These are phyloP conservation scores for Claviceps sp. DNA, from an alignment of 2,329 filamentous ascomycete species.

Conservation along the genomic window DNA sequence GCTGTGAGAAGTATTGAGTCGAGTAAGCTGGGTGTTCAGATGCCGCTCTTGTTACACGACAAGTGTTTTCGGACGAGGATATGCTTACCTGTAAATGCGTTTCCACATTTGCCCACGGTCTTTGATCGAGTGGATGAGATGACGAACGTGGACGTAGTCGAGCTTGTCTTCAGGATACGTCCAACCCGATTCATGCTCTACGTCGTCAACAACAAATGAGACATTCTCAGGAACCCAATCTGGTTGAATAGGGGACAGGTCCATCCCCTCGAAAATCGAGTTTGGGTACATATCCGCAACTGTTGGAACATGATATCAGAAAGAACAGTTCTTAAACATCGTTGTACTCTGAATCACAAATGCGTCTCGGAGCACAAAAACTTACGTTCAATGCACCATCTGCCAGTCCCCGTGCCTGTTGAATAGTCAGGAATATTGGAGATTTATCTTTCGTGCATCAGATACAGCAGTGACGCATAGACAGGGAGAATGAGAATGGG, in stretches of 20 bases:
- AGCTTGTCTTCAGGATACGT: constrained; percentile 30
- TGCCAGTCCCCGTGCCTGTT: constrained; percentile 36
- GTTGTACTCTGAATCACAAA: background rate
- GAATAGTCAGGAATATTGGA: background rate
- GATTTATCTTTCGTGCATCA: too few species aligned
- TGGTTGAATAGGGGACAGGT: constrained; percentile 39
- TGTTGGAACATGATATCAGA: constrained; percentile 10
- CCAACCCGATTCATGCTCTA: constrained; percentile 38
- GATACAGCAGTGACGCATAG: background rate
- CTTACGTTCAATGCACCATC: constrained; percentile 38
- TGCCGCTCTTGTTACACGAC: background rate
- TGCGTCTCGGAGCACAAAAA: constrained; percentile 4
- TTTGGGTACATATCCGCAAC: constrained; percentile 34
- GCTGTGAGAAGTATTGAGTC: constrained; percentile 13
- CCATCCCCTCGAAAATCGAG: constrained; percentile 32
- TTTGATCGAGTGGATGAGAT: constrained; percentile 31
- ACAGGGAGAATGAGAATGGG: too few species aligned
- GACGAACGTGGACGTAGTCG: constrained; percentile 36
- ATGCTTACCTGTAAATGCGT: constrained; percentile 27
- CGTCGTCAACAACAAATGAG: constrained; percentile 38
- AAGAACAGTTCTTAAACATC: background rate
- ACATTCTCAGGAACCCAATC: constrained; percentile 37
- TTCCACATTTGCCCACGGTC: constrained; percentile 27
- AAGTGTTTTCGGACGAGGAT: background rate
- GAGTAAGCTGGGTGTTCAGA: background rate